Evolutionary conservation across 2,329 filamentous ascomycete genomes (phyloP), one percentile per base, ranked within the genome.

Genomic region (Penicillium corylophilum): DNA sequence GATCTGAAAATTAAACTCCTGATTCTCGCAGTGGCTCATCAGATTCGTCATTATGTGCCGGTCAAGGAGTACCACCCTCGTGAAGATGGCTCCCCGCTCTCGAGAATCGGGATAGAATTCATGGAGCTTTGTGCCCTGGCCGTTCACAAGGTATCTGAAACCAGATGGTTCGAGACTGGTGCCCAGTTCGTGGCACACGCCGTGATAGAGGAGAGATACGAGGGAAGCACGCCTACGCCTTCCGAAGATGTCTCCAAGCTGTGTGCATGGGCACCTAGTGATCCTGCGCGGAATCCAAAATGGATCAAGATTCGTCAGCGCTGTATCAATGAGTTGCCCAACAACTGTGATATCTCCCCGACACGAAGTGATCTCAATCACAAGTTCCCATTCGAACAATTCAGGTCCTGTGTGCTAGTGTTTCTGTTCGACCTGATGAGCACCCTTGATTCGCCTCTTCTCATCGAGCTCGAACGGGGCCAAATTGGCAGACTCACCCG

Each of bases 391-490:
- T 65, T 71, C 7, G 56, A 52, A 9, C 59, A 63, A 4, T 77
- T 80, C 31, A 74, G 78, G 40, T 52, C 61, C 3, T 54, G 59
- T 1, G 55, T 81, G 2, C 54, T 76, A 4, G 63, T 65, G 0
- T 78, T 77, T 51, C 56, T 83, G 6, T 56, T 65, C 1, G 64
- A 69, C 24, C 62, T 83, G 12, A 71, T 79, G 51, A 61, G 68
- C 2, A 68, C 65, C 6, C 63, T 79, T 16, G 64, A 75, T 18
- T 66, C 71, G 28, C 81, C 81, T 0, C 68, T 82, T 18, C 70
- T 83, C 1, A 60, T 75, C 1, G 80, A 83, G 55, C 67, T 83
- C 4, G 80, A 83, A 55, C 70, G 70, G 23, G 78, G 79, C 1
- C 65, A 72, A 59, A 60, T 79, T 7, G 61, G 66, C 15, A 70